These are phyloP conservation scores for Herpetospermum pedunculosum DNA, from an alignment of 306 rosid species.

Conservation along the genomic window DNA sequence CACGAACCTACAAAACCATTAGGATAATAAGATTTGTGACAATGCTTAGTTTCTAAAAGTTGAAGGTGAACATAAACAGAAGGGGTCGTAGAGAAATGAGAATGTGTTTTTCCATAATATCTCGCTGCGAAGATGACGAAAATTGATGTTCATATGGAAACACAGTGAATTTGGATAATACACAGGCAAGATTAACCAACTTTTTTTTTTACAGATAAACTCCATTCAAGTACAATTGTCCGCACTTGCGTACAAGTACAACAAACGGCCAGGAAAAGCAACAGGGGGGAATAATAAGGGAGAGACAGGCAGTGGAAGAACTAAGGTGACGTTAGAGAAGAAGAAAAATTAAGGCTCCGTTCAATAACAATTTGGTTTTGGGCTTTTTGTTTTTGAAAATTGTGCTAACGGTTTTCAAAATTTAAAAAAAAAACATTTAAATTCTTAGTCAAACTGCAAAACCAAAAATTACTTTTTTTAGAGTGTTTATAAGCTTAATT, in stretches of 20 bases:
- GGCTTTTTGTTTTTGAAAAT: no score
- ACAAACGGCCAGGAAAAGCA: neutral
- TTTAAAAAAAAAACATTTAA: no score
- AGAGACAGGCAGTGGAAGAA: neutral
- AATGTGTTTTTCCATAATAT: neutral
- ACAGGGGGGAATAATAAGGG: neutral
- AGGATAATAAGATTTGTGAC: neutral
- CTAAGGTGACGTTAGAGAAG: neutral
- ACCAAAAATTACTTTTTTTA: no score
- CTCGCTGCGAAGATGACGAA: neutral
- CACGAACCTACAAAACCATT: slow-evolving; percentile 63
- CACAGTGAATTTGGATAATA: neutral
- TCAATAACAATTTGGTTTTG: no score
- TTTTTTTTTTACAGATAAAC: neutral
- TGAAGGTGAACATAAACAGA: neutral
- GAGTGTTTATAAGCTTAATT: no score
- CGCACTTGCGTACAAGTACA: neutral
- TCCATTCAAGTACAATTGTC: neutral
- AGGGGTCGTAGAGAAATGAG: neutral
- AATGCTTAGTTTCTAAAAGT: neutral
- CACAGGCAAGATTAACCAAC: neutral
- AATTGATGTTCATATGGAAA: neutral
- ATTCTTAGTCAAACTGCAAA: no score
- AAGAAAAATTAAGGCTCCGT: neutral
- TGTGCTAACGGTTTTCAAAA: no score